Percentiles rank a stretch among this genome's conserved stretches.
These are phyloP conservation scores for Solanum bulbocastanum DNA, from an alignment of 257 asterid species.

Conservation along the genomic window DNA sequence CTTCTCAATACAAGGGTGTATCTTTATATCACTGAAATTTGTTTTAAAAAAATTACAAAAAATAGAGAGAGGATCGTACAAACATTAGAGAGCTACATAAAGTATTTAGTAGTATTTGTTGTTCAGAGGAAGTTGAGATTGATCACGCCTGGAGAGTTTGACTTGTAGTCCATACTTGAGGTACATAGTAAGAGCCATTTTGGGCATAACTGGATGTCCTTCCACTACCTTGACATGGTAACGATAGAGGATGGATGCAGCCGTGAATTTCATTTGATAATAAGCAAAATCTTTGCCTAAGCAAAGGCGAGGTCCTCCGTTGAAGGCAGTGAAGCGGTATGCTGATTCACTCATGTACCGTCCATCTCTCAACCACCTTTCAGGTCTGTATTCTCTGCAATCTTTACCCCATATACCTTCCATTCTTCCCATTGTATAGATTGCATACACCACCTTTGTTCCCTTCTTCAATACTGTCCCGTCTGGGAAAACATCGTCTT, in stretches of 20 bases:
- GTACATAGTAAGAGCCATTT: slow-evolving; percentile 86
- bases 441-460: slow-evolving; percentile 82
- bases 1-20: background rate
- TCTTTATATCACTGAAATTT: background rate
- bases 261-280: slow-evolving; percentile 86
- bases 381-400: slow-evolving; percentile 76
- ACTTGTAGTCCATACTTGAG: slow-evolving; percentile 80
- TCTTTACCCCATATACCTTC: slow-evolving; percentile 88
- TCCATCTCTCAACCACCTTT: slow-evolving; percentile 78
- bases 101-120: background rate
- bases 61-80: background rate
- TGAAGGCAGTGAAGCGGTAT: slow-evolving; percentile 88
- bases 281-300: slow-evolving; percentile 92
- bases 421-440: slow-evolving; percentile 90
- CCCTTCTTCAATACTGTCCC: slow-evolving; percentile 82
- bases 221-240: slow-evolving; percentile 43
- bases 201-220: slow-evolving; percentile 59
- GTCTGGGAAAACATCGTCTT: slow-evolving; percentile 80
- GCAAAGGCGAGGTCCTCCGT: slow-evolving; percentile 93
- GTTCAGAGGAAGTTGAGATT: slow-evolving; percentile 7
- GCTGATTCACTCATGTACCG: slow-evolving; percentile 85
- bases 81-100: background rate
- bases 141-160: slow-evolving; percentile 35
- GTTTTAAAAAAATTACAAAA: background rate
- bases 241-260: slow-evolving; percentile 66